These are phyloP conservation scores for Trichoderma aggressivum DNA, from an alignment of 2,329 filamentous ascomycete species.

Conservation along the genomic window DNA sequence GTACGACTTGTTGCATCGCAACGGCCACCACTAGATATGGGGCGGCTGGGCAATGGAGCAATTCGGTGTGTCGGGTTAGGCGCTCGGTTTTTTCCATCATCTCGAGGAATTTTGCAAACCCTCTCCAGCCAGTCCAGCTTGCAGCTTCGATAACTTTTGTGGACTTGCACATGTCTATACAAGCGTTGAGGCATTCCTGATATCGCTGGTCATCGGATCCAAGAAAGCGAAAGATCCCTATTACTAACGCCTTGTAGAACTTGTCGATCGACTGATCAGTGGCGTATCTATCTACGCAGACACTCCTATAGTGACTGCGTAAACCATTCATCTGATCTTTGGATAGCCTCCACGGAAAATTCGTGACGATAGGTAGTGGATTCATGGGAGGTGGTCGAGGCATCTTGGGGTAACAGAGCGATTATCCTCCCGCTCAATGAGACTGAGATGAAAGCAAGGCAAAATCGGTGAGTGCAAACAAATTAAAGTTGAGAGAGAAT, in stretches of 20 bases:
- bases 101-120: background rate
- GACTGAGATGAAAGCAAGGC: background rate
- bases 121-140: background rate
- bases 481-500: too few relatives aligned
- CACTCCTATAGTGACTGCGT: too few relatives aligned
- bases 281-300: too few relatives aligned
- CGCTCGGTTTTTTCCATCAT: background rate
- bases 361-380: too few relatives aligned
- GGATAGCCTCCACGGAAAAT: too few relatives aligned
- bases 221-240: background rate
- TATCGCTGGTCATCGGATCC: background rate
- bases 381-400: too few relatives aligned
- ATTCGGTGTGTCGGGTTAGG: background rate
- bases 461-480: background rate
- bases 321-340: too few relatives aligned
- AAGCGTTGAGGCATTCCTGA: background rate
- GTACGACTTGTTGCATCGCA: background rate
- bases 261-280: background rate
- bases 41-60: background rate
- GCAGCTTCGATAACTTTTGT: background rate
- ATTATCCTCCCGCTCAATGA: background rate
- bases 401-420: background rate
- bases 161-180: background rate
- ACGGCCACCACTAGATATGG: background rate
- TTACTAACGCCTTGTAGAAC: background rate